Evolutionary conservation across 164 flowering plant genomes (phyloP), one percentile per base, ranked within the genome.

Genomic region (Aristolochia contorta): DNA sequence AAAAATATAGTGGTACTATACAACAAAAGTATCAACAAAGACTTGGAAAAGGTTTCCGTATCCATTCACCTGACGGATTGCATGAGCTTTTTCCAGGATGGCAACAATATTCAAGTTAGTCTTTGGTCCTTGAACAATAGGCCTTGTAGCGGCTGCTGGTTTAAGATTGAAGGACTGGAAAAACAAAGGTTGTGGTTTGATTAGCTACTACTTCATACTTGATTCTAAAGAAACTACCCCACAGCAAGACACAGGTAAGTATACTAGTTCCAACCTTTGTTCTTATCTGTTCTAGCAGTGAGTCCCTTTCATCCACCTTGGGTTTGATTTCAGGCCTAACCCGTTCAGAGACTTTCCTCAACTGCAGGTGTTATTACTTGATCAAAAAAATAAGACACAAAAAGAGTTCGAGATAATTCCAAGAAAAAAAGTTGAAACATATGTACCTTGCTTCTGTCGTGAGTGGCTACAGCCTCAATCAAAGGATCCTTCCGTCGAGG

Each of bases 31-130:
- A 47, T 57, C 57, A 58, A 56, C n/a, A 46, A 50, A 54, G 6
- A 22, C 12, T 50, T 56, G 60, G 51, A n/a, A 58, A 41, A 48
- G 21, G 3, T 58, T 54, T 32, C 25, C 20, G 58, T 33, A 4
- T 19, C 14, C 58, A 12, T 66, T 25, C 51, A 85, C 97, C 97
- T 85, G 96, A 74, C 99, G 96, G 68, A 94, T 94, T 1, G 89
- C 78, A 66, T 86, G 89, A 67, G 99, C 99, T 70, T 87, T 94
- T 85, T 94, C 96, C 79, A 94, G 79, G 68, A 94, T 94, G 57
- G 99, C 99, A 66, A 83, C 87, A 71, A 94, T 91, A 65, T 68
- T 91, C 65, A 94, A 77, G 76, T 94, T 94, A 41, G 93, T 89
- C 64, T 63, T 71, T 47, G 96, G 97, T 65, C 86, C 96, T 56